A percentile compares a stretch with the other conserved stretches of the same genome.
Conservation (phyloP, 2,329 filamentous ascomycete species). For the Verruconis gallopava region DNA sequence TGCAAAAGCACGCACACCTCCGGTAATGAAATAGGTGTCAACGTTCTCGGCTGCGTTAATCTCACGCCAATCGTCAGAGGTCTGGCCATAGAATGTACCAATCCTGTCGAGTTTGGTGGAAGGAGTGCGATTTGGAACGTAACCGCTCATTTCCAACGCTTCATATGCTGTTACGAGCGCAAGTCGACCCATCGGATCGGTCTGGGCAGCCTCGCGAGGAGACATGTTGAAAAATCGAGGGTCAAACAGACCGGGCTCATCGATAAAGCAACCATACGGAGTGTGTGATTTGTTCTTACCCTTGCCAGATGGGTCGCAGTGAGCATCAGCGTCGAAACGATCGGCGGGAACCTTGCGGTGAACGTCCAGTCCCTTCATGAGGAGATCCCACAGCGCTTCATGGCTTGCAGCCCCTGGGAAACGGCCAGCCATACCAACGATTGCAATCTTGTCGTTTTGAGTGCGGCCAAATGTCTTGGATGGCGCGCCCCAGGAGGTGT, state of each 20-base stretch:
- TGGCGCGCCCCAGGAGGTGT: slow-evolving; percentile 29
- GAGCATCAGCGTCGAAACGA: slow-evolving; percentile 60
- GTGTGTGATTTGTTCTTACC: slow-evolving; percentile 65
- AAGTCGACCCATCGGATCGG: slow-evolving; percentile 69
- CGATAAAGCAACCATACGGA: slow-evolving; percentile 62
- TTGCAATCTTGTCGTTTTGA: slow-evolving; percentile 60
- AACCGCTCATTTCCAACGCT: slow-evolving; percentile 68
- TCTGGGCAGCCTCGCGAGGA: slow-evolving; percentile 65
- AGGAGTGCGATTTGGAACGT: slow-evolving; percentile 58
- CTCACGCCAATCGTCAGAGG: slow-evolving; percentile 65
- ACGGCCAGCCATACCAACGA: slow-evolving; percentile 70
- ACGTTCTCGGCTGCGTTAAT: slow-evolving; percentile 61
- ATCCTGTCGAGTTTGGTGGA: slow-evolving; percentile 53
- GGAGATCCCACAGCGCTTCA: slow-evolving; percentile 61
- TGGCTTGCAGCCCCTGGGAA: slow-evolving; percentile 61
- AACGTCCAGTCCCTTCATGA: slow-evolving; percentile 63
- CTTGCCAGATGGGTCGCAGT: slow-evolving; percentile 60
- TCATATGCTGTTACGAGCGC: slow-evolving; percentile 68
- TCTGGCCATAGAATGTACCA: slow-evolving; percentile 63
- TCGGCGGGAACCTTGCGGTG: slow-evolving; percentile 55
- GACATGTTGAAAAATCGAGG: slow-evolving; percentile 84
- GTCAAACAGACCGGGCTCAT: slow-evolving; percentile 65
- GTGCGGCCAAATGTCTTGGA: slow-evolving; percentile 28
- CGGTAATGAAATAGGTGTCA: slow-evolving; percentile 55
- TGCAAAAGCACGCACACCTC: slow-evolving; percentile 47